Base-by-base conservation (phyloP, 805 yeast species). In the Zygoascus ofunaensis region DNA sequence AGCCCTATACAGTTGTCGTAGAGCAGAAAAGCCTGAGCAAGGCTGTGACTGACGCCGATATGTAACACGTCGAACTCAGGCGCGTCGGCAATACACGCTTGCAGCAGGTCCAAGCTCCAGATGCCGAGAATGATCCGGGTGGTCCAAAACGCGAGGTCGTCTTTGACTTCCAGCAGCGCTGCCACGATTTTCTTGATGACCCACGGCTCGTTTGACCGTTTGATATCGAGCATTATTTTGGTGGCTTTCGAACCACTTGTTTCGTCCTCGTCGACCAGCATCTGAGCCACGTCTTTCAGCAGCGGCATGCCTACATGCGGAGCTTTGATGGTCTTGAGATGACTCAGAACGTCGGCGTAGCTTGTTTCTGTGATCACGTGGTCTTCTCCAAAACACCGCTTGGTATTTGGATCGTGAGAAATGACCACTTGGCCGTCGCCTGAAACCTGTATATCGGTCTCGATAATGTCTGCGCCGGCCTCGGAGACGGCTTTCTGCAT, bases 1-100 rank as follows among this genome's bases (percentile, higher is more conserved):
- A 80, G 73, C 26, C 80, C 83, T 23, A 69, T 66, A 43, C 79
- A 68, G 59, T 74, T 77, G 53, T 68, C 69, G 53, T 75, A 75
- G 17, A 57, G 51, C 51, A 67, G 50, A 45, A 67, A 62, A 43
- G 42, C 48, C 40, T 63, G 53, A 5, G 68, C 63, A 34, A 61
- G 53, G 15, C 69, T 50, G 37, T 63, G 50, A 36, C 60, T 50
- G 22, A 72, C 65, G 37, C 72, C 72, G 39, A 64, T 63, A 44
- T 60, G 63, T 23, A 60, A 47, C 12, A 64, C 61, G 1, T 61
- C 59, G 5, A 65, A 43, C 19, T 48, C 47, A 10, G 76, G 61
- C 1, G 68, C 54, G 3, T 64, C 65, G 2, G 68, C 57, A 26
- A 59, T 60, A 17, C 66, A 64, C 15, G 71, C 75, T 49, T 62